Evolutionary conservation across 768 basidiomycete species (phyloP).

Genomic region (Amylocystis lapponica): DNA sequence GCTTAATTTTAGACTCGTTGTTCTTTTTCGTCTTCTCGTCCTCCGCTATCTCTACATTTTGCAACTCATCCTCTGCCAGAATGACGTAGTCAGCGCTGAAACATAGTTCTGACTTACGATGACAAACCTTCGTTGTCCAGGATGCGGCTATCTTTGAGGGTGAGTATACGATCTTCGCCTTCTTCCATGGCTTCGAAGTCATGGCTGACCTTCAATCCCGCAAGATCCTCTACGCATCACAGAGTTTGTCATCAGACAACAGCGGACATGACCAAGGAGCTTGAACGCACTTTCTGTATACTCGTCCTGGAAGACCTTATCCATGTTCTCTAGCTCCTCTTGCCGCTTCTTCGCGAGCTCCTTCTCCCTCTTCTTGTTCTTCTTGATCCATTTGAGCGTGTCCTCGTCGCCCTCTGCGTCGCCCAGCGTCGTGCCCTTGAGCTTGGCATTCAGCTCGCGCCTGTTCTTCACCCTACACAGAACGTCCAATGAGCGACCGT

Average conservation of each 20-base stretch:
- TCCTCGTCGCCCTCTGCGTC: constrained; percentile 79
- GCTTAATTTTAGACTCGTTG: constrained; percentile 82
- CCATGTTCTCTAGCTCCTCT: constrained; percentile 79
- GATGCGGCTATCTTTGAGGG: constrained; percentile 92
- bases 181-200: constrained; percentile 89
- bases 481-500: constrained; percentile 28
- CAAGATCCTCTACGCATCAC: constrained; percentile 76
- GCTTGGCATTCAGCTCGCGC: constrained; percentile 85
- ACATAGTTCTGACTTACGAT: neutral
- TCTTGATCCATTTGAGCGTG: constrained; percentile 87
- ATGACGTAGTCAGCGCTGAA: constrained; percentile 2
- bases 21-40: constrained; percentile 75
- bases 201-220: constrained; percentile 93
- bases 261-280: neutral
- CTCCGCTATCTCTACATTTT: constrained; percentile 94
- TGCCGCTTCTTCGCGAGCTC: constrained; percentile 81
- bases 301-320: constrained; percentile 66
- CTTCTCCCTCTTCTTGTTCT: constrained; percentile 85
- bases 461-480: constrained; percentile 81
- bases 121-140: constrained; percentile 86
- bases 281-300: constrained; percentile 78
- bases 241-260: neutral
- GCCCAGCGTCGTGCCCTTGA: constrained; percentile 90
- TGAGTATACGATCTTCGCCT: constrained; percentile 93
- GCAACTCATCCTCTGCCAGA: constrained; percentile 86